phyloP scores from a whole-genome alignment of 148 eudicot species.

The Salicornia ramosissima region DNA sequence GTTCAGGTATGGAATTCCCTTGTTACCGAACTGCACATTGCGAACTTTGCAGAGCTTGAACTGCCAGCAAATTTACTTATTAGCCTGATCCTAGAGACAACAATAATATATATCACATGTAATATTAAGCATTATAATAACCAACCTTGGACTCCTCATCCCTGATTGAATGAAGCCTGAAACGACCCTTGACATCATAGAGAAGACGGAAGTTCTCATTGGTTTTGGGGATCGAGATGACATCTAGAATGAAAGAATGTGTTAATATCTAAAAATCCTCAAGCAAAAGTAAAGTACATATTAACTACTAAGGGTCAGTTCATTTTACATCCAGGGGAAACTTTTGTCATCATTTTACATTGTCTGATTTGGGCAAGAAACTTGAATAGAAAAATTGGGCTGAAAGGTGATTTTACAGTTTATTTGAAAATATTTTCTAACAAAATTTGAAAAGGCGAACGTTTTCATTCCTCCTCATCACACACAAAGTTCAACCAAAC shows the following conservation, averaged over 20 bases:
- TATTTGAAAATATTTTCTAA: too few species aligned
- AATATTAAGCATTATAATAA: not conserved
- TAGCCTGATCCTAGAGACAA: not conserved
- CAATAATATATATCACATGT: not conserved
- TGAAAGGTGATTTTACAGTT: too few species aligned
- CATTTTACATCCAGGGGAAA: too few species aligned
- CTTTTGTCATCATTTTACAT: too few species aligned
- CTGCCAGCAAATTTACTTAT: constrained; percentile 20
- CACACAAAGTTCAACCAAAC: too few species aligned
- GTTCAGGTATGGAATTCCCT: constrained; percentile 54
- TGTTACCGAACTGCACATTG: constrained; percentile 47
- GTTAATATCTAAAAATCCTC: not conserved
- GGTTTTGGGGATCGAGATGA: constrained; percentile 57
- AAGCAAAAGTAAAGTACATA: not conserved
- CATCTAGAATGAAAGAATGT: constrained; percentile 30
- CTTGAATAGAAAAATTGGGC: too few species aligned
- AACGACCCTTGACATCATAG: constrained; percentile 62
- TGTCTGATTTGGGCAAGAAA: too few species aligned
- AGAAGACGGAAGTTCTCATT: constrained; percentile 59
- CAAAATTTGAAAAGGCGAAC: too few species aligned
- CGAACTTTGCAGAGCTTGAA: constrained; percentile 63
- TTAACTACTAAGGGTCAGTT: too few species aligned
- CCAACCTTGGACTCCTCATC: constrained; percentile 61
- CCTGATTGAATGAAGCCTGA: constrained; percentile 50
- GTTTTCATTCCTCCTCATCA: too few species aligned